Evolutionary conservation across 75 land plant genomes (phyloP), one percentile per base, ranked within the genome.

Genomic region (Picea sitchensis): DNA sequence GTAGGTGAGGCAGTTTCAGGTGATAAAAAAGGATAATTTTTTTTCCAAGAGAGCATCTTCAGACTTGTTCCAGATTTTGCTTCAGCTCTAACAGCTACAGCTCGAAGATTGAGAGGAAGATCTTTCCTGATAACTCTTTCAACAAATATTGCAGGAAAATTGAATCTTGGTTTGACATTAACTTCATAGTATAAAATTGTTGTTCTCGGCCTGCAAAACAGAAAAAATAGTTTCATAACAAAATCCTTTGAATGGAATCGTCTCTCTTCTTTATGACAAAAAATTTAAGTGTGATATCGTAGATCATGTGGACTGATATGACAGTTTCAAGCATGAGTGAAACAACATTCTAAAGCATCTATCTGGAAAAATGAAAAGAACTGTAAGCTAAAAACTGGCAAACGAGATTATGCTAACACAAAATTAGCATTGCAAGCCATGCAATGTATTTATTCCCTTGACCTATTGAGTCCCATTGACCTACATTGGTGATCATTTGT

Each of bases 31-130:
- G 5, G 47, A 44, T 44, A n/a, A 44, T 20, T 21, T 71, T 71
- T 71, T 47, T 71, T 26, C 56, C 13, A n/a, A 71, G 74, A 56
- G 44, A 71, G 54, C 54, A 71, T 67, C 61, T 81, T 83, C 32
- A 56, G 77, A 79, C 21, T 78, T 58, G 62, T 87, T 68, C 69
- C 73, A 61, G 77, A 82, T 31, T 64, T 85, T 17, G 75, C 81
- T 83, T 97, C 98, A 61, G 98, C 93, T 81, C 94, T 84, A 78
- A 83, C 79, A 31, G 98, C 96, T 63, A 97, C 73, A 7, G 99
- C 95, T 67, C 65, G 83, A 79, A 97, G 91, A 80, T 96, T 96
- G 26, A 90, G 86, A 77, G 99, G 98, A 90, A 96, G 99, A 82
- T 96, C 99, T 78, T 92, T 87, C 78, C 85, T 83, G 77, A 97